A percentile compares a stretch with the other conserved stretches of the same genome.
Conservation (phyloP, 768 basidiomycete genomes). For the Lactarius pseudohatsudake region DNA sequence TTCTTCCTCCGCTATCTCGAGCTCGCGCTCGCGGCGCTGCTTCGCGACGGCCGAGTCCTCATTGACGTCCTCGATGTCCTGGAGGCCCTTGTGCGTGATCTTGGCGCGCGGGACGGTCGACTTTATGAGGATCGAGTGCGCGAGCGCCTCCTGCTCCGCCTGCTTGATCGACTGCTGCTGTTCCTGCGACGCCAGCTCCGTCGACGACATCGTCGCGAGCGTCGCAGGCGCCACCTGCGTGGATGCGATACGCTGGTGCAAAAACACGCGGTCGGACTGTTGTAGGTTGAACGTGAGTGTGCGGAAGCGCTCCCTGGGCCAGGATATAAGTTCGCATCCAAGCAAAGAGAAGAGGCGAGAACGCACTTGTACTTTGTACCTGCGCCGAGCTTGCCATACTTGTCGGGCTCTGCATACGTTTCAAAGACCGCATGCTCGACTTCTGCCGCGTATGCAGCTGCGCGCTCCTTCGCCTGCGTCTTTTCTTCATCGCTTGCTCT, state of each 20-base stretch:
- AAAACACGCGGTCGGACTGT: conserved; percentile 73
- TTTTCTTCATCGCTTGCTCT: conserved; percentile 54
- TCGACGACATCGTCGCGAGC: conserved; percentile 82
- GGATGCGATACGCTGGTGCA: conserved; percentile 77
- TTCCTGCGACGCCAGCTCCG: conserved; percentile 87
- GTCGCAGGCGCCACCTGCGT: conserved; percentile 65
- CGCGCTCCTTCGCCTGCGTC: conserved; percentile 57
- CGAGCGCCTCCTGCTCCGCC: conserved; percentile 79
- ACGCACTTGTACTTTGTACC: conserved; percentile 80
- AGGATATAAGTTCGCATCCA: neutral
- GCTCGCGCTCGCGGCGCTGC: conserved; percentile 45
- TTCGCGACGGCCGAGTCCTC: conserved; percentile 37
- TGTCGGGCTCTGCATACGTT: conserved; percentile 75
- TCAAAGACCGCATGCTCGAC: conserved; percentile 79
- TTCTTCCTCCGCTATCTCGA: conserved; percentile 60
- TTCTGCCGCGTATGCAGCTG: conserved; percentile 63
- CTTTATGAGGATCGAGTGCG: conserved; percentile 81
- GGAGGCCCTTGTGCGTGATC: conserved; percentile 90
- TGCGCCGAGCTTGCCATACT: conserved; percentile 58
- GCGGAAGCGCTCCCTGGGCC: conserved; percentile 79
- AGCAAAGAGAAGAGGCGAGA: conserved; percentile 26
- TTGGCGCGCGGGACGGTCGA: conserved; percentile 66
- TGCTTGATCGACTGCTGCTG: conserved; percentile 78
- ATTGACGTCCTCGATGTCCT: conserved; percentile 82
- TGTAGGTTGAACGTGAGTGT: conserved; percentile 87